phyloP scores from a whole-genome alignment of 129 eudicot species.

The Pulicaria dysenterica region DNA sequence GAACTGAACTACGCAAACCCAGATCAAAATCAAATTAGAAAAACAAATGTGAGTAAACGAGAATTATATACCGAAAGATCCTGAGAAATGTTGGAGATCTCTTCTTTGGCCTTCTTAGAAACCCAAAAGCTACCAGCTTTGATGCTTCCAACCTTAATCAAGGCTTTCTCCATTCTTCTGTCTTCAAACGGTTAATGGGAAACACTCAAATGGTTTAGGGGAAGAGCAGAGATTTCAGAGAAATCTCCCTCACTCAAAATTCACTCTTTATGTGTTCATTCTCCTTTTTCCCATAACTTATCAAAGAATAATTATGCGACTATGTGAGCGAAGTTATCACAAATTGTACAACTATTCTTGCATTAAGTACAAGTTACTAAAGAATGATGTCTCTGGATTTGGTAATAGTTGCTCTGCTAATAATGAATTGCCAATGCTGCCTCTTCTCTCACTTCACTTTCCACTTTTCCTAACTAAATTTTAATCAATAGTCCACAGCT shows the following conservation, averaged over 20 bases:
- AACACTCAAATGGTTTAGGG: slow-evolving; percentile 15
- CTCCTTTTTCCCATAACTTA: not conserved
- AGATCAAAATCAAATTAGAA: slow-evolving; percentile 10
- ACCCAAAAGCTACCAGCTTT: slow-evolving; percentile 82
- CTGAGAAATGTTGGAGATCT: slow-evolving; percentile 74
- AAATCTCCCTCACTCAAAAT: slow-evolving; percentile 16
- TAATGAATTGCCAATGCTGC: slow-evolving; percentile 17
- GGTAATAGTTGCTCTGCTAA: slow-evolving; percentile 15
- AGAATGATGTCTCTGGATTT: not conserved
- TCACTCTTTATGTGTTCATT: not conserved
- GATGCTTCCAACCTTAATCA: slow-evolving; percentile 73
- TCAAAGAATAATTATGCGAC: not conserved
- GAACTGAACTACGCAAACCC: slow-evolving; percentile 1
- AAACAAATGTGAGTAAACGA: not conserved
- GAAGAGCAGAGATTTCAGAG: slow-evolving; percentile 15
- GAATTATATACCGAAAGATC: slow-evolving; percentile 63
- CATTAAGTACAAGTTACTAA: slow-evolving; percentile 4
- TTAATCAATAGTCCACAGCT: not conserved
- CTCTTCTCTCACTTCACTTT: not conserved
- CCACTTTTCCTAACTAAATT: slow-evolving; percentile 3
- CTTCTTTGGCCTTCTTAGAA: slow-evolving; percentile 83
- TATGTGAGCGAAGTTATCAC: not conserved
- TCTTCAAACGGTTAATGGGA: not conserved
- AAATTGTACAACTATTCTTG: not conserved
- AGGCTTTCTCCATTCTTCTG: slow-evolving; percentile 66